Evolutionary conservation across 164 flowering plant species (phyloP).

Genomic region (Euptelea pleiosperma): DNA sequence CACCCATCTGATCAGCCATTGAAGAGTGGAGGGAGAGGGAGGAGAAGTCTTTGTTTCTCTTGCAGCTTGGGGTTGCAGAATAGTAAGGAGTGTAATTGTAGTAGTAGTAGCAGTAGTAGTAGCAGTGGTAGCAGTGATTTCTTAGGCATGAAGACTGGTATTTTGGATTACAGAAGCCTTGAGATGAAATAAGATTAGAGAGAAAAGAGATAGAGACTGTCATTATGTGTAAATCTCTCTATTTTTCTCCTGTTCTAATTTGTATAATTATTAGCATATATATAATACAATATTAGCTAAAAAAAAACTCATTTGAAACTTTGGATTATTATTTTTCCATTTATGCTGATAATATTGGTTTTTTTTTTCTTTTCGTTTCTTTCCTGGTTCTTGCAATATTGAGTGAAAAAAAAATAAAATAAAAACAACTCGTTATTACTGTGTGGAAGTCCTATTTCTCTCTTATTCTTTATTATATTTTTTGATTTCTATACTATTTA

Average conservation of each 20-base stretch:
- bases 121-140: slow-evolving; percentile 53
- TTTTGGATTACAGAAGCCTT: slow-evolving; percentile 70
- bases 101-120: slow-evolving; percentile 10
- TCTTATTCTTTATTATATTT: too few species aligned
- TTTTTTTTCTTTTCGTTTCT: background rate
- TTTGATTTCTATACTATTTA: too few species aligned
- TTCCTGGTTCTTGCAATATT: too few species aligned
- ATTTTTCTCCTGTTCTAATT: slow-evolving; percentile 7
- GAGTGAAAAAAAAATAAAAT: too few species aligned
- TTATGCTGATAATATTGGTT: background rate
- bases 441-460: too few species aligned
- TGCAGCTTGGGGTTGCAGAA: slow-evolving; percentile 67
- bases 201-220: slow-evolving; percentile 7
- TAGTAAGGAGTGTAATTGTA: slow-evolving; percentile 55
- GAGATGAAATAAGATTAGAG: slow-evolving; percentile 56
- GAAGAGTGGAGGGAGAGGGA: slow-evolving; percentile 27
- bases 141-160: slow-evolving; percentile 49
- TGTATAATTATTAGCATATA: slow-evolving; percentile 18
- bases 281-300: slow-evolving; percentile 9
- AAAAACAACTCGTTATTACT: too few species aligned
- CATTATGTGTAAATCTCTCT: slow-evolving; percentile 14
- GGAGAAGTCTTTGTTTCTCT: slow-evolving; percentile 40
- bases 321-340: background rate
- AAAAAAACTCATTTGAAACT: background rate
- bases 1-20: slow-evolving; percentile 15